Percentiles rank a stretch among this genome's conserved stretches.
These are phyloP conservation scores for Saturnispora zaruensis DNA, from an alignment of 805 yeast genomes.

Conservation along the genomic window DNA sequence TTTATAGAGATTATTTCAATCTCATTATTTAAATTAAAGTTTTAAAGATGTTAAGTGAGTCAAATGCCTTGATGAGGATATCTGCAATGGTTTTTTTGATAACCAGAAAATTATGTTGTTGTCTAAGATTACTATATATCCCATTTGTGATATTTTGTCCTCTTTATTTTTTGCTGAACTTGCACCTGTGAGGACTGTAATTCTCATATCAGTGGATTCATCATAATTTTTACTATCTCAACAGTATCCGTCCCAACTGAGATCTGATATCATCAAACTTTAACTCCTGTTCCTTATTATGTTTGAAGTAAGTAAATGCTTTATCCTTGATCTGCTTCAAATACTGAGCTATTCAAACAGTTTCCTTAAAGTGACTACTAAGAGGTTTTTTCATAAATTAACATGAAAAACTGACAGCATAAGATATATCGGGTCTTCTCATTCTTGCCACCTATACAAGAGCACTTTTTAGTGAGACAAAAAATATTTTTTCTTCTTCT, in stretches of 20 bases:
- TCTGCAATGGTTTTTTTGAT: conserved; percentile 5
- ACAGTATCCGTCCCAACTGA: background rate
- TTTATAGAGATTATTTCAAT: background rate
- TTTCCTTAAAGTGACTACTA: background rate
- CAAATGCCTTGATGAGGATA: background rate
- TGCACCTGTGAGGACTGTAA: background rate
- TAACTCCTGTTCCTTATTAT: background rate
- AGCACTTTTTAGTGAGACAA: background rate
- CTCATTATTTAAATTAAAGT: background rate
- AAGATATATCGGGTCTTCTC: background rate
- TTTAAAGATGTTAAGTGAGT: background rate
- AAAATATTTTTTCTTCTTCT: background rate
- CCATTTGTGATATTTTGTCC: background rate
- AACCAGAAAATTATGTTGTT: conserved; percentile 2
- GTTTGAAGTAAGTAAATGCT: background rate
- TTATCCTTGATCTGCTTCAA: background rate
- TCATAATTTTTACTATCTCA: background rate
- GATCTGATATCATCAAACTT: background rate
- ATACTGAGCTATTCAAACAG: background rate
- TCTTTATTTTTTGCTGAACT: background rate
- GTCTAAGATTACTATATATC: background rate
- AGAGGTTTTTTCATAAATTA: background rate
- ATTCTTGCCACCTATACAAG: background rate
- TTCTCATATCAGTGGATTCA: background rate
- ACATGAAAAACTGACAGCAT: background rate